Base-by-base conservation (phyloP, 2,329 filamentous ascomycete species). In the Lasiodiplodia sp. region DNA sequence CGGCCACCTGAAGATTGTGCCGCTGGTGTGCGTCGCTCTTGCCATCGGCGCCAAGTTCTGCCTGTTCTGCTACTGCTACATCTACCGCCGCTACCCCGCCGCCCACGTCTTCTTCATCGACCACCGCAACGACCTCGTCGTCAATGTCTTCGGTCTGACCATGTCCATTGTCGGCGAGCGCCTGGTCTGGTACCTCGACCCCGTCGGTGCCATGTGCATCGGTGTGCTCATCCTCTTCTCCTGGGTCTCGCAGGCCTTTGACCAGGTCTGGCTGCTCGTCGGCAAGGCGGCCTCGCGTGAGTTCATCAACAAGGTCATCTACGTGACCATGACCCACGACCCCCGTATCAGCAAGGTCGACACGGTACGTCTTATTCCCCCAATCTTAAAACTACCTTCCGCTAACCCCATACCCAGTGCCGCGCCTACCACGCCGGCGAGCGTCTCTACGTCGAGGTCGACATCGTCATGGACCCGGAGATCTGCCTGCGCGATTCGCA, bases 361-460 rank as follows among this genome's bases (percentile, higher is more conserved):
- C 71, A 88, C 85, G 28, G 77, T 78, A 74, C 71, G 77, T 74
- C 71, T 70, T 8, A 14, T 49, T 47, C 52, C 21, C 8, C n/a
- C 16, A 18, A 18, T 31, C 0, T 7, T 14, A 5, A 37, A 2
- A n/a, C n/a, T 0, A 10, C 11, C 2, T 3, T n/a, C 18, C 6
- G 10, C 23, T 28, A n/a, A 68, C 73, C 76, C 55, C 76, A 12
- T 51, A 11, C 7, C 57, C 34, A 79, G 70, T 87, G 85, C 75
- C 84, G 85, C 67, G 87, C 87, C 4, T 90, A 90, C 73, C 87
- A 89, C 72, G 86, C 87, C 0, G 87, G 88, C 0, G 86, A 89
- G 71, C 83, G 85, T 49, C 87, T 88, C 72, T 89, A 88, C 71
- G 87, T 89, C 21, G 87, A 90, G 72, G 84, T 90, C 4, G 87